Conservation (phyloP, 192 early-diverging fungal species). For the Coemansia sp. region DNA sequence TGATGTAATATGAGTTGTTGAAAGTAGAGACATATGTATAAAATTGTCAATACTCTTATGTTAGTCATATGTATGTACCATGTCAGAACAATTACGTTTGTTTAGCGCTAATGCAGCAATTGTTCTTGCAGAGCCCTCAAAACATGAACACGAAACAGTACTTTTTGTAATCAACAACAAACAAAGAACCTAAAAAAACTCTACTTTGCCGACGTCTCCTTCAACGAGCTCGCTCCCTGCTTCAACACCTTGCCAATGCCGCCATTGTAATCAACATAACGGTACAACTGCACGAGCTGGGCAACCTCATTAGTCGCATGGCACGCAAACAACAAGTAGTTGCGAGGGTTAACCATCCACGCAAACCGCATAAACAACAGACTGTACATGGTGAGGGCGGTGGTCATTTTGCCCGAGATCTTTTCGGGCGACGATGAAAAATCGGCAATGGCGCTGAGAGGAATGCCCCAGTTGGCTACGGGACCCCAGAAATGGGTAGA, state of each 20-base stretch:
- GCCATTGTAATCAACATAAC: slow-evolving; percentile 75
- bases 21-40: too few species aligned
- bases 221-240: slow-evolving; percentile 14
- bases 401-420: slow-evolving; percentile 95
- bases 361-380: slow-evolving; percentile 94
- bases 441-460: slow-evolving; percentile 92
- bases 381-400: slow-evolving; percentile 85
- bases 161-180: too few species aligned
- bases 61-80: too few species aligned
- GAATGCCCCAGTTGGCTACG: slow-evolving; percentile 91
- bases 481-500: slow-evolving; percentile 58
- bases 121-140: too few species aligned
- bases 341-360: slow-evolving; percentile 84
- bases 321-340: slow-evolving; percentile 91
- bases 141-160: too few species aligned
- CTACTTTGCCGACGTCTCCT: slow-evolving; percentile 6
- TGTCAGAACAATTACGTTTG: too few species aligned
- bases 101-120: too few species aligned
- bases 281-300: slow-evolving; percentile 85
- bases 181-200: too few species aligned
- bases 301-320: slow-evolving; percentile 87
- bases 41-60: too few species aligned
- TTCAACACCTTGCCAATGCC: slow-evolving; percentile 40
- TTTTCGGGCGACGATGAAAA: slow-evolving; percentile 83
- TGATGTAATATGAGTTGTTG: too few species aligned